These are phyloP conservation scores for Salinomyces thailandicus DNA, from an alignment of 2,329 filamentous ascomycete genomes.

Conservation along the genomic window DNA sequence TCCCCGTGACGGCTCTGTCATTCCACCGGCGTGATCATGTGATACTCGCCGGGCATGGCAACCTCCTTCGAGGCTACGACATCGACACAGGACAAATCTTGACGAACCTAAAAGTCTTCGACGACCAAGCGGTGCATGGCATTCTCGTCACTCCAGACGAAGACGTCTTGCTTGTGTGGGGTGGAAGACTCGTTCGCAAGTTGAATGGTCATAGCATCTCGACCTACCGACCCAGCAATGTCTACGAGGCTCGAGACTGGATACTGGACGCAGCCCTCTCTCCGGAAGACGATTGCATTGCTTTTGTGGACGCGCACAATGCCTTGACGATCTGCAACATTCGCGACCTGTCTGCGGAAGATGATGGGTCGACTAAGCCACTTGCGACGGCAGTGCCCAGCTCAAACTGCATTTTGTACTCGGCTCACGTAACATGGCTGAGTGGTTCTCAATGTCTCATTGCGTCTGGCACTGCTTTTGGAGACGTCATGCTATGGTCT, in stretches of 20 bases:
- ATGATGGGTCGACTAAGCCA: not conserved
- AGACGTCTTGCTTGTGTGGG: slow-evolving; percentile 51
- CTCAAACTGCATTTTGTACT: slow-evolving; percentile 78
- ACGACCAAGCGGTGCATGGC: slow-evolving; percentile 63
- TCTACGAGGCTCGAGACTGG: slow-evolving; percentile 58
- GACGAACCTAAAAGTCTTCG: slow-evolving; percentile 45
- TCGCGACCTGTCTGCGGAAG: not conserved
- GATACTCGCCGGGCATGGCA: slow-evolving; percentile 35
- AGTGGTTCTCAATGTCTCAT: slow-evolving; percentile 54
- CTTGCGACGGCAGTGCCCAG: slow-evolving; percentile 41
- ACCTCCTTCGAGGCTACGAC: slow-evolving; percentile 31
- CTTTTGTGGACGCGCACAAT: slow-evolving; percentile 79
- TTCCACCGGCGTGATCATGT: slow-evolving; percentile 25
- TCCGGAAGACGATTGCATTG: slow-evolving; percentile 20
- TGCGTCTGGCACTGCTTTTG: slow-evolving; percentile 85
- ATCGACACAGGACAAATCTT: slow-evolving; percentile 15
- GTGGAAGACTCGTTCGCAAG: slow-evolving; percentile 35
- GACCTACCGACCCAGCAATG: slow-evolving; percentile 24
- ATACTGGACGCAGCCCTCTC: slow-evolving; percentile 57
- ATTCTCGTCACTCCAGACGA: slow-evolving; percentile 39
- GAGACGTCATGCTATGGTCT: slow-evolving; percentile 85
- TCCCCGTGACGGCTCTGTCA: slow-evolving; percentile 37
- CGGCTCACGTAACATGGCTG: slow-evolving; percentile 61
- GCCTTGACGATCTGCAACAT: slow-evolving; percentile 44
- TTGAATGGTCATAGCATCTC: slow-evolving; percentile 5